Base-by-base conservation (phyloP, 495 filamentous ascomycete genomes). In the Hamigera avellanea region DNA sequence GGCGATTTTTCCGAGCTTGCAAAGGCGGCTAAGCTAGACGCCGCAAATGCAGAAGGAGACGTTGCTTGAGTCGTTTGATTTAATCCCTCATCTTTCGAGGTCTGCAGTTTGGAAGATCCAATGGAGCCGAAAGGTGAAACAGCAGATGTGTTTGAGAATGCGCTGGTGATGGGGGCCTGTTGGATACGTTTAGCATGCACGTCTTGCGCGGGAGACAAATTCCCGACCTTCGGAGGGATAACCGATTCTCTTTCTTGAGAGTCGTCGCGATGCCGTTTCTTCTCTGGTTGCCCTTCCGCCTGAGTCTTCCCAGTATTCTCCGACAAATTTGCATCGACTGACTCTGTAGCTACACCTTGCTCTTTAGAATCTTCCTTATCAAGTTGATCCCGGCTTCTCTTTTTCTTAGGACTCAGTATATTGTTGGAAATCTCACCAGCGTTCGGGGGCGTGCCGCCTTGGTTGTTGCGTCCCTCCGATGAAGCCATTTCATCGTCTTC, bases 1-100 rank as follows among this genome's bases (percentile, higher is more conserved):
- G 74, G 72, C 3, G 76, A 80, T 12, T 66, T 50, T 21, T 69
- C 54, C 12, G 74, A 71, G 14, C 53, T 50, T 14, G 75, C 62
- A 41, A 80, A 70, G 6, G 65, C 61, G 37, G 65, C 47, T 40
- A 75, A 48, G 14, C 61, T 61, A 5, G 73, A 72, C 25, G 66
- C 52, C 32, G 66, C 70, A 43, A 80, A 80, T 15, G 60, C 62
- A 43, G 71, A 71, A 31, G 60, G 31, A 12, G 72, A 70, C 38
- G 58, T 61, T 8, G 56, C 47, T 19, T 49, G 33, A 15, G 46
- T 40, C 14, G 45, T 41, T 6, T 19, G 8, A 6, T 15, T 8
- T 5, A 14, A 14, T 32, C 39, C 29, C 25, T 44, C 36, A 6
- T 35, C 19, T 18, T 35, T 35, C 3, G 33, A 35, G 10, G 16